Evolutionary conservation across 1,284 basidiomycete genomes (phyloP), one percentile per base, ranked within the genome.

Genomic region (Calocybe gambosa): DNA sequence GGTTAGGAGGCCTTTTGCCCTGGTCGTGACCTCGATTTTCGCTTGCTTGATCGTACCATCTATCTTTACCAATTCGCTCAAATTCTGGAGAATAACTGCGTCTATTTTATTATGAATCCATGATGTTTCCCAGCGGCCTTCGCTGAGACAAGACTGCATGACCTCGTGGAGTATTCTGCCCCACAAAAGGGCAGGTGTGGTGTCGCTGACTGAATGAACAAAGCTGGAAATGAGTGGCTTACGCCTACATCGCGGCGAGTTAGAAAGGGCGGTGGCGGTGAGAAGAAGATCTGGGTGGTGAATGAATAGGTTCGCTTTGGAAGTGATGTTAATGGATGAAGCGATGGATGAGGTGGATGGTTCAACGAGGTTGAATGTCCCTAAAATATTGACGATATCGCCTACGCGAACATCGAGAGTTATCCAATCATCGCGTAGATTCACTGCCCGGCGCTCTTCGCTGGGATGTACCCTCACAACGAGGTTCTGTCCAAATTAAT

Each of bases 161-260:
- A 95, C 82, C 52, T 90, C 84, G 57, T 97, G 93, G 2, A 95
- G 73, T 60, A 96, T 82, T 54, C 85, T 94, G 18, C 94, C 93
- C 80, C 91, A 95, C 0, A 94, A 71, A 16, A 95, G 68, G 0
- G 81, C 71, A 1, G 83, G 83, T 0, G 82, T 78, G 34, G 64
- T 68, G 55, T 77, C 81, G 23, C 62, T 66, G 48, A 68, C 78
- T 28, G 71, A 85, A 50, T 71, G 82, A 42, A 80, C 71, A 52
- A 77, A 65, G 12, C 67, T 64, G 8, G 85, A 78, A 1, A 97
- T 68, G 13, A 96, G 70, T 1, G 93, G 89, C 59, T 85, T 88
- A 12, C 94, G 81, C 5, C 79, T 67, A 61, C 94, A 97, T 50
- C 85, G 79, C 2, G 87, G 74, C 0, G 92, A 81, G 50, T 82